These are phyloP conservation scores for Malus asiatica DNA, from an alignment of 306 rosid species.

Conservation along the genomic window DNA sequence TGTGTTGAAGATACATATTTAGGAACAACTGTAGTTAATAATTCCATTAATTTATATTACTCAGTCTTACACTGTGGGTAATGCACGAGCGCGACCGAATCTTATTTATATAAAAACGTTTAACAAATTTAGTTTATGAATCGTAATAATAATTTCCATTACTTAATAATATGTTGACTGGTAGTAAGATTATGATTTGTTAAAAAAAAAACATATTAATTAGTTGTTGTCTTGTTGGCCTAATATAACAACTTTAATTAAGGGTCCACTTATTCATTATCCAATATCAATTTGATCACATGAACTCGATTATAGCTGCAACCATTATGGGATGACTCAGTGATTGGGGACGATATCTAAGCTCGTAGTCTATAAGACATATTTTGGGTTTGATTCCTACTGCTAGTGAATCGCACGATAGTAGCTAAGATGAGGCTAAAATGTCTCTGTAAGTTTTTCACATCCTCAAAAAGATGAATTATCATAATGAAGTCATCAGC, in stretches of 20 bases:
- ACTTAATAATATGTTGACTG: not conserved
- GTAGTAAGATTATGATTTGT: not conserved
- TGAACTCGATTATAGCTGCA: no score
- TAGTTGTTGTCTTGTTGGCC: conserved; percentile 9
- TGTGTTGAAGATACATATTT: not conserved
- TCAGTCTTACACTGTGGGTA: not conserved
- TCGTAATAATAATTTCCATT: not conserved
- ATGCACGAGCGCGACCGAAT: not conserved
- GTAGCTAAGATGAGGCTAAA: no score
- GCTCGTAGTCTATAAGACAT: no score
- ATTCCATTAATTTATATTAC: not conserved
- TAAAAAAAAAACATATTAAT: not conserved
- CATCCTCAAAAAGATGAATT: accelerated
- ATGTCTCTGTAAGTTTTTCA: accelerated
- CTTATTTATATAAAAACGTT: not conserved
- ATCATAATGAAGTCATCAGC: no score
- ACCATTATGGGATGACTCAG: no score
- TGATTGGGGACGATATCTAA: no score
- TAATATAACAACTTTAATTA: conserved; percentile 3
- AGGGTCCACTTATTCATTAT: not conserved
- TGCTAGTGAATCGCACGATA: no score
- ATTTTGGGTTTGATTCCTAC: no score
- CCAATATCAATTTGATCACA: not conserved
- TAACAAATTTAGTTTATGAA: no score
- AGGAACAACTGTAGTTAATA: not conserved